These are phyloP conservation scores for Ceriops decandra DNA, from an alignment of 345 rosid species.

Conservation along the genomic window DNA sequence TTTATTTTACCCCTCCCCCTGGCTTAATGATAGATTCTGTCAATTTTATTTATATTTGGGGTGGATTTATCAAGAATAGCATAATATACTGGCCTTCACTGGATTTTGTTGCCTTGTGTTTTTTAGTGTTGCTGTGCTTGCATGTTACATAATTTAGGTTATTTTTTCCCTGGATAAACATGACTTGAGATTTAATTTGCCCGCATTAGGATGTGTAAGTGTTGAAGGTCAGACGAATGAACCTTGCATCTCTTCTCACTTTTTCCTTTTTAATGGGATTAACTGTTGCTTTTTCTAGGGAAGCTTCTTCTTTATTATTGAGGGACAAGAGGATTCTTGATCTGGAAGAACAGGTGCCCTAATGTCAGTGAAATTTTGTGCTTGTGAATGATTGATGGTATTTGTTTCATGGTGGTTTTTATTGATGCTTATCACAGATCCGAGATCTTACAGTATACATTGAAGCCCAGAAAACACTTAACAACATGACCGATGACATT, in stretches of 20 bases:
- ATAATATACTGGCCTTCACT: background rate
- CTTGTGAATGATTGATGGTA: background rate
- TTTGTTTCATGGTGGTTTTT: conserved; percentile 1
- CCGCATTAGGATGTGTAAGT: background rate
- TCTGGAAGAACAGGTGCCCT: conserved; percentile 75
- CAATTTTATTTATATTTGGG: too few relatives aligned
- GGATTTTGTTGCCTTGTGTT: background rate
- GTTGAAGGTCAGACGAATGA: background rate
- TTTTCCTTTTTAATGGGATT: background rate
- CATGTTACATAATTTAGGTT: background rate
- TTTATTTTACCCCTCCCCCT: background rate
- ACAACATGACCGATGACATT: conserved; percentile 49
- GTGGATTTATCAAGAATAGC: background rate
- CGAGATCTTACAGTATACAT: conserved; percentile 70
- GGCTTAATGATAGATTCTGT: background rate
- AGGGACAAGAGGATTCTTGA: conserved; percentile 65
- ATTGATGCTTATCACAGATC: conserved; percentile 42
- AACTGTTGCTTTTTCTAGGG: conserved; percentile 36
- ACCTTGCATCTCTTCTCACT: background rate
- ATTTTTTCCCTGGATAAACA: background rate
- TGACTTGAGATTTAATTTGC: background rate
- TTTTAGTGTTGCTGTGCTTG: background rate
- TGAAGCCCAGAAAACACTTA: conserved; percentile 70
- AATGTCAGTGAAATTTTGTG: background rate
- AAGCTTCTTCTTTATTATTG: conserved; percentile 29